Base-by-base conservation (phyloP, 2,329 filamentous ascomycete genomes). In the Coniochaeta sp. region DNA sequence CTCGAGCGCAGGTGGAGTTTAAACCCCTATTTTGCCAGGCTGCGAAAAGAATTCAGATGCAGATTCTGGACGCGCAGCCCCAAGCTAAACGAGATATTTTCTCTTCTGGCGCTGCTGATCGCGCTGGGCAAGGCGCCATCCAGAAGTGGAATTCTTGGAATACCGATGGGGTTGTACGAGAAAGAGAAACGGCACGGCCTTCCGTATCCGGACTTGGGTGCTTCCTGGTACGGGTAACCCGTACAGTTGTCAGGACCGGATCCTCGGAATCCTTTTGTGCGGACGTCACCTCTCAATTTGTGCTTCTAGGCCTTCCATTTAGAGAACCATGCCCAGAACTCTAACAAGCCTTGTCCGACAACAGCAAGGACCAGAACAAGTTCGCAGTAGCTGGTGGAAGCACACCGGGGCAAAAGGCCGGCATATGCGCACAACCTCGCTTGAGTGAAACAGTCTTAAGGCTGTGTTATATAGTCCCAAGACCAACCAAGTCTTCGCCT, bases 401-500 rank as follows among this genome's bases (percentile, higher is more conserved):
- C 20, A 40, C 16, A 40, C 24, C 10, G 35, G 38, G 38, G n/a
- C n/a, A 9, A 42, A 3, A 14, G 38, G 20, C 5, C 20, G 38
- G 10, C 38, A 42, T 26, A 42, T 42, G n/a, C n/a, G n/a, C 38
- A 8, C 26, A 30, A 22, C 18, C 38, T 42, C 12, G 38, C 26
- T n/a, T 42, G 38, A n/a, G 38, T 42, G 38, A 42, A 42, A 42
- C 38, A 42, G 38, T 42, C 38, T 42, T 20, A n/a, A 40, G 3
- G 35, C 18, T 40, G 35, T 22, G 18, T n/a, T n/a, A n/a, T 7
- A 40, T 40, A 24, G 18, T 24, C 20, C n/a, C 35, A 40, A 22
- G 18, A 13, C 35, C 20, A n/a, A 4, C 20, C 13, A 40, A 24
- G 35, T 12, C 35, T 4, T n/a, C n/a, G 24, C 18, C 35, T 42